A percentile compares a stretch with the other conserved stretches of the same genome.
These are phyloP conservation scores for Pythium monospermum DNA, from an alignment of 352 stramenopile species.

Conservation along the genomic window DNA sequence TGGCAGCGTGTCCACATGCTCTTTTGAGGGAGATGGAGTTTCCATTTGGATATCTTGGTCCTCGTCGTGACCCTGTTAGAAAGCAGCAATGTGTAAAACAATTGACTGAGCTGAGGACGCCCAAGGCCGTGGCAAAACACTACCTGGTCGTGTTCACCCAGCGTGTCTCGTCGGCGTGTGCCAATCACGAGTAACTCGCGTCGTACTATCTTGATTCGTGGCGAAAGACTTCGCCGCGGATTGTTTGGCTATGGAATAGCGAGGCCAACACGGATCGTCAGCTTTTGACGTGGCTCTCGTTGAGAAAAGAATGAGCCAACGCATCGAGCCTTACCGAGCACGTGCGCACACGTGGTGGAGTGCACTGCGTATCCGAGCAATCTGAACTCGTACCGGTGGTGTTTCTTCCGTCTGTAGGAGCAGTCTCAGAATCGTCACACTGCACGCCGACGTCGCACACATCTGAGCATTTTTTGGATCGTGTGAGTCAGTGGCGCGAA, in stretches of 20 bases:
- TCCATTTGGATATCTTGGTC: constrained; percentile 7
- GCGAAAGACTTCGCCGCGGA: constrained; percentile 16
- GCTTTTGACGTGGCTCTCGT: no score
- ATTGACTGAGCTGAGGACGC: not conserved
- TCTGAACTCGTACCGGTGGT: no score
- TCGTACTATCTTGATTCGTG: constrained; percentile 17
- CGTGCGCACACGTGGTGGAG: not conserved
- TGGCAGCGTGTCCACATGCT: not conserved
- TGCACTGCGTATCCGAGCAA: not conserved
- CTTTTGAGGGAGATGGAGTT: constrained; percentile 5
- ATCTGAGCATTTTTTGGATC: not conserved
- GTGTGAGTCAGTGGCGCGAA: no score
- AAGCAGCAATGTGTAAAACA: not conserved
- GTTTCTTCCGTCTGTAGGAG: not conserved
- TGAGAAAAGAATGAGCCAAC: no score
- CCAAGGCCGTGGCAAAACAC: no score
- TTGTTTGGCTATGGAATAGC: no score
- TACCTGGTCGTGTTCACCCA: not conserved
- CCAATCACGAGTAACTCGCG: constrained; percentile 15
- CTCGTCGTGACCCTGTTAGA: not conserved
- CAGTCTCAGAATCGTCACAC: constrained; percentile 13
- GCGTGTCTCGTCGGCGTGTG: constrained; percentile 2
- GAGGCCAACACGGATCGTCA: no score
- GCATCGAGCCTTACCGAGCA: constrained; percentile 4
- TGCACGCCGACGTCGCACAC: constrained; percentile 4